Evolutionary conservation across 257 asterid species (phyloP).

Genomic region (Solanum chaucha): DNA sequence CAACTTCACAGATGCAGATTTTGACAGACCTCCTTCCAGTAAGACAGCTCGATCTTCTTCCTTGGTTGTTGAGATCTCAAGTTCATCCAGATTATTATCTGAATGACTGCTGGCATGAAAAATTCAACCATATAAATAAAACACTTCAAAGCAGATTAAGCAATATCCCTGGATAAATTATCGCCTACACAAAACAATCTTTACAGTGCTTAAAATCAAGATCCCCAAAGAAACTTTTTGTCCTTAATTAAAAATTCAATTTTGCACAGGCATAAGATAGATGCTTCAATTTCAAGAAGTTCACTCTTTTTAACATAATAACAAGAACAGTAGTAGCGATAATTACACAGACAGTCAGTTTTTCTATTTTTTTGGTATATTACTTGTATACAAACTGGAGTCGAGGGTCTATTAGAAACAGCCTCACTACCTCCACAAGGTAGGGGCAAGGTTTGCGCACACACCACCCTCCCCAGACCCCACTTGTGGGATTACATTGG

Average conservation of each 20-base stretch:
- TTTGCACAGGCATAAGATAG: neutral
- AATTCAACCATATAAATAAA: conserved; percentile 9
- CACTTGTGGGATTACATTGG: neutral
- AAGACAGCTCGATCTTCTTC: conserved; percentile 76
- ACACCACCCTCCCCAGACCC: neutral
- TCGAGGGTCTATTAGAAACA: neutral
- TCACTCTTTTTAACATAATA: neutral
- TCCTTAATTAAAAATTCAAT: neutral
- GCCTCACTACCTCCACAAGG: neutral
- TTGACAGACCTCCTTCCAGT: conserved; percentile 82
- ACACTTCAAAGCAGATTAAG: neutral
- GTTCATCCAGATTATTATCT: conserved; percentile 62
- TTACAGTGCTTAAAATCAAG: neutral
- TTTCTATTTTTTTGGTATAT: neutral
- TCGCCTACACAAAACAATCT: neutral
- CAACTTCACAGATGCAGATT: conserved; percentile 54
- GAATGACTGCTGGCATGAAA: conserved; percentile 53
- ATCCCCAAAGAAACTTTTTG: neutral
- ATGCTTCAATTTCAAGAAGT: neutral
- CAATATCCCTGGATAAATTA: neutral
- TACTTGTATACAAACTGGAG: neutral
- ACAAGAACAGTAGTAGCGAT: neutral
- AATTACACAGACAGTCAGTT: neutral
- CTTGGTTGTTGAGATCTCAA: conserved; percentile 47
- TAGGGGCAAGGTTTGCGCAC: neutral